phyloP scores from a whole-genome alignment of 2,329 filamentous ascomycete species.

The Didymella keratinophila region DNA sequence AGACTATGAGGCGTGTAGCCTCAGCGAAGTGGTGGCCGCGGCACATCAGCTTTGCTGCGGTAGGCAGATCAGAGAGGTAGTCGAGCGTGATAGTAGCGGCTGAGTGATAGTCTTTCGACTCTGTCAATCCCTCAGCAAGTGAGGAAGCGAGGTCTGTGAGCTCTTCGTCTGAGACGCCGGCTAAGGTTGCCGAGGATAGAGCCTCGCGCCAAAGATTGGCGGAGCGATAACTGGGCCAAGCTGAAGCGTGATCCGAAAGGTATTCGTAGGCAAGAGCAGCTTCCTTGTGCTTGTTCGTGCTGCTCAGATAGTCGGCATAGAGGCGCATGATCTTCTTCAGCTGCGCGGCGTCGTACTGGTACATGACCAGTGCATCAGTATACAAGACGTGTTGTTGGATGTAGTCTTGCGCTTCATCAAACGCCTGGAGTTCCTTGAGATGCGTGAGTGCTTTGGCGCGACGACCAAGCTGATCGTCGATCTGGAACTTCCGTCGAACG shows the following conservation, averaged over 20 bases:
- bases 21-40: constrained; percentile 87
- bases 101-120: constrained; percentile 82
- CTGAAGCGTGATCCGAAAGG: constrained; percentile 74
- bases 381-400: constrained; percentile 82
- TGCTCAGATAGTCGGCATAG: constrained; percentile 80
- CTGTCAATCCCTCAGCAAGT: constrained; percentile 79
- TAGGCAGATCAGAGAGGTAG: constrained; percentile 75
- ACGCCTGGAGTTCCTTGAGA: constrained; percentile 74
- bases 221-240: constrained; percentile 82
- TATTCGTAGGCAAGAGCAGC: constrained; percentile 92
- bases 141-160: constrained; percentile 73
- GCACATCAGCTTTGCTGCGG: constrained; percentile 80
- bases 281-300: constrained; percentile 79
- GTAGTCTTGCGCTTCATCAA: constrained; percentile 81
- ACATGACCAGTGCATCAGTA: constrained; percentile 76
- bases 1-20: constrained; percentile 78
- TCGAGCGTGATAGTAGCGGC: constrained; percentile 84
- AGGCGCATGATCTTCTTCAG: constrained; percentile 74
- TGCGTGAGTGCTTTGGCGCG: constrained; percentile 79
- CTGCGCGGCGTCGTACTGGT: constrained; percentile 78
- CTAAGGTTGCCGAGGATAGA: constrained; percentile 77
- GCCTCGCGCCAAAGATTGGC: constrained; percentile 92
- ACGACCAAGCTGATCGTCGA: constrained; percentile 86
- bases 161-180: constrained; percentile 64
- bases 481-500: constrained; percentile 77